Evolutionary conservation across 306 rosid species (phyloP).

Genomic region (Prunus campanulata): DNA sequence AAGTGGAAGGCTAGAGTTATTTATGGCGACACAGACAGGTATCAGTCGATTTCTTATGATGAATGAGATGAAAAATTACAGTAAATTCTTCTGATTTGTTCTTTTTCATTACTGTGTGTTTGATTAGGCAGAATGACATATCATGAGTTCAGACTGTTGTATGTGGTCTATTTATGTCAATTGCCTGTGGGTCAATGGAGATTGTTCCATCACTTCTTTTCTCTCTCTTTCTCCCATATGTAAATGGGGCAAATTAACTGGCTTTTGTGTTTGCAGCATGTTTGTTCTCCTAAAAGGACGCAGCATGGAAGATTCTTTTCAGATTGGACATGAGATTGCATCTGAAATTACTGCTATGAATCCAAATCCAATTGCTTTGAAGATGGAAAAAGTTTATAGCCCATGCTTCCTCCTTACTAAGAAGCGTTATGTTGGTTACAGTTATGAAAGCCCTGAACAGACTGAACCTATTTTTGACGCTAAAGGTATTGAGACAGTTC

Average conservation of each 20-base stretch:
- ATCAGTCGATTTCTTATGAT: constrained; percentile 8
- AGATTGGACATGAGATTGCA: constrained; percentile 88
- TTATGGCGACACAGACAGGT: constrained; percentile 99
- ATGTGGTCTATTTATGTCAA: neutral
- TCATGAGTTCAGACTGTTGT: neutral
- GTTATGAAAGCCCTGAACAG: constrained; percentile 82
- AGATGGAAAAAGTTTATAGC: constrained; percentile 91
- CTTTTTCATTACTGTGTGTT: neutral
- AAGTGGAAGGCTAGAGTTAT: constrained; percentile 89
- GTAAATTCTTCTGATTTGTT: too few relatives aligned
- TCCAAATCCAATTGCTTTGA: constrained; percentile 88
- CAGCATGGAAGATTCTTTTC: constrained; percentile 59
- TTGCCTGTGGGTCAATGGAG: neutral
- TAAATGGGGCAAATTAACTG: constrained; percentile 13
- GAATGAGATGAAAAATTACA: neutral
- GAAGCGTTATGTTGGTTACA: constrained; percentile 95
- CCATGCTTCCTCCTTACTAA: constrained; percentile 91
- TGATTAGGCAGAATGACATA: neutral
- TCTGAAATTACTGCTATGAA: constrained; percentile 83
- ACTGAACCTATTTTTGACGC: constrained; percentile 82
- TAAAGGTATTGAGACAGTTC: constrained; percentile 93
- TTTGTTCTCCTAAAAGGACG: constrained; percentile 95
- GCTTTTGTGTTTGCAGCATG: constrained; percentile 61
- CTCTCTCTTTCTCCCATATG: constrained; percentile 19
- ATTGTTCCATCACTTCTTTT: neutral